phyloP scores from a whole-genome alignment of 2,329 filamentous ascomycete genomes.

The Plenodomus biglobosus region DNA sequence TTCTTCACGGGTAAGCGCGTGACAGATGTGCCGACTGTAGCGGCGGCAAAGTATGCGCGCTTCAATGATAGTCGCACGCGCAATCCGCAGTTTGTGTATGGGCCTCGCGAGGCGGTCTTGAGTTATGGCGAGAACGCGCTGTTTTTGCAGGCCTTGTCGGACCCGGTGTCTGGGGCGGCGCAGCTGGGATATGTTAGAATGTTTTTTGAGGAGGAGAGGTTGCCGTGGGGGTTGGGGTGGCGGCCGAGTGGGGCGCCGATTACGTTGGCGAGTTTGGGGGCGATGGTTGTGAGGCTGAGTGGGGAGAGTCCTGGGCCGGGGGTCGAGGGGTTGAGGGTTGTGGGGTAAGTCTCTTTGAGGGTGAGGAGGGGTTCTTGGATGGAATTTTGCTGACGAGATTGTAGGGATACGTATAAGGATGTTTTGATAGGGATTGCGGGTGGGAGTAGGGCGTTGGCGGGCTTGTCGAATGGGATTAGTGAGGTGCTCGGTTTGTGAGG shows the following conservation, averaged over 20 bases:
- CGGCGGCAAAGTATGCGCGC: conserved; percentile 12
- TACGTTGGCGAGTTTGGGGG: conserved; percentile 14
- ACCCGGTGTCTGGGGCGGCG: conserved; percentile 6
- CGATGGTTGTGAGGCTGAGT: conserved; percentile 14
- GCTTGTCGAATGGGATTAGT: neutral
- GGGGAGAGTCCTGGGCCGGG: conserved; percentile 6
- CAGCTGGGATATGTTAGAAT: conserved; percentile 13
- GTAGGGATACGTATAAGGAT: neutral
- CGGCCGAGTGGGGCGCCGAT: conserved; percentile 14
- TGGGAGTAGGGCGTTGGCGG: neutral
- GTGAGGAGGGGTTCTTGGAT: no score
- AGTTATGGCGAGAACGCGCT: conserved; percentile 21
- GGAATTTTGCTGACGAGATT: no score
- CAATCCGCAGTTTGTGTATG: conserved; percentile 18
- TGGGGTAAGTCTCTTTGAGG: conserved; percentile 12
- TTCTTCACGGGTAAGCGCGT: conserved; percentile 13
- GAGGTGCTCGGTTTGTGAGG: neutral
- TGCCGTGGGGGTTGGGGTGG: conserved; percentile 18
- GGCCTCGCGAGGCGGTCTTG: conserved; percentile 9
- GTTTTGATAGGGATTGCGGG: neutral
- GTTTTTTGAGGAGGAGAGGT: conserved; percentile 19
- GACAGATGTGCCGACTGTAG: conserved; percentile 14
- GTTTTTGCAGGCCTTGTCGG: conserved; percentile 12
- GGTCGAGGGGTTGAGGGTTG: conserved; percentile 7
- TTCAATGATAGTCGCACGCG: conserved; percentile 10